Conservation (phyloP, 2,329 filamentous ascomycete species). For the Trichophyton verrucosum region DNA sequence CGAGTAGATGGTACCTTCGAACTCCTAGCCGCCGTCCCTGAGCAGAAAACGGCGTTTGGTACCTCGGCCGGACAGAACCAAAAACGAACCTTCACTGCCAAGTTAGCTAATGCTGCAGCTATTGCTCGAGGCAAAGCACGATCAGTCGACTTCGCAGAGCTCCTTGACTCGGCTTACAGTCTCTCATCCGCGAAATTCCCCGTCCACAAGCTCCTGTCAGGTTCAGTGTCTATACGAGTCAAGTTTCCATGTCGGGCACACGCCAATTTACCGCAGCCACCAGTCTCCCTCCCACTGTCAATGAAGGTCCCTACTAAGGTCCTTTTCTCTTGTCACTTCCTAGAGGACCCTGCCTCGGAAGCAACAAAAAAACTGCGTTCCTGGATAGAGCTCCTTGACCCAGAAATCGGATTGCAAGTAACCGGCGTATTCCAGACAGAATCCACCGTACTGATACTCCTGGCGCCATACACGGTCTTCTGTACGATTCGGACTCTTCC, state of each 20-base stretch:
- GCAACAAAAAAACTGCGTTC: not conserved
- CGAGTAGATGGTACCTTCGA: not conserved
- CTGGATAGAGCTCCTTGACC: not conserved
- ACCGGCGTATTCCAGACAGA: not conserved
- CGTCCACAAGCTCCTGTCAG: not conserved
- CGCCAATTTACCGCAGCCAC: not conserved
- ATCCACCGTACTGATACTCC: not conserved
- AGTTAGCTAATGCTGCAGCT: not conserved
- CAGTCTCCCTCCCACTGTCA: not conserved
- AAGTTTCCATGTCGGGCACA: not conserved
- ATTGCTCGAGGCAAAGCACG: not conserved
- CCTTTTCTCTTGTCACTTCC: not conserved
- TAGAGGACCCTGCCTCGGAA: not conserved
- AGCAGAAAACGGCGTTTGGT: not conserved
- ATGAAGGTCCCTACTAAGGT: not conserved
- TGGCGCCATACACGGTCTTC: not conserved
- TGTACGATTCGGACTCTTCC: too few species aligned
- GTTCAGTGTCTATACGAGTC: not conserved
- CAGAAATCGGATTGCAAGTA: not conserved
- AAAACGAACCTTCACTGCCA: not conserved
- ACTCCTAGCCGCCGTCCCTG: not conserved
- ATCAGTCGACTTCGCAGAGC: not conserved
- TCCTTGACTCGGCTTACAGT: not conserved
- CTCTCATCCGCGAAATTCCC: not conserved
- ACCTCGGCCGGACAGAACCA: not conserved